These are phyloP conservation scores for Coemansia sp. DNA, from an alignment of 192 early-diverging fungal genomes.

Conservation along the genomic window DNA sequence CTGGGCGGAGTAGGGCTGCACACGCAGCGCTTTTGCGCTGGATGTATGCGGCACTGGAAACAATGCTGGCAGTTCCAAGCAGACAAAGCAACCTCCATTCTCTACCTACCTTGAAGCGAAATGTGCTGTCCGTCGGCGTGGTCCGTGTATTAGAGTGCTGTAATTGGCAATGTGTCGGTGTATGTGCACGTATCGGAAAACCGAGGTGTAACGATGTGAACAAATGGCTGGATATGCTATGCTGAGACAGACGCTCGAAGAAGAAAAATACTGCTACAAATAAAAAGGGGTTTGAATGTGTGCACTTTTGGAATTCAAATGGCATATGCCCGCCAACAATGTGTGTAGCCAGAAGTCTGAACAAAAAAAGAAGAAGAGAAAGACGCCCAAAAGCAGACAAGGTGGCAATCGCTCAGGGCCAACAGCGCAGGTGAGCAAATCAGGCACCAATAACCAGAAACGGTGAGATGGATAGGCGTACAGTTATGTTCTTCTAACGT, in stretches of 20 bases:
- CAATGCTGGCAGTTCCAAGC: too few relatives aligned
- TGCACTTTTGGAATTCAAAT: not conserved
- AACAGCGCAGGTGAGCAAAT: slow-evolving; percentile 1
- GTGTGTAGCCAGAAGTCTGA: not conserved
- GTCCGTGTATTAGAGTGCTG: too few relatives aligned
- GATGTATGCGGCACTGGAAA: too few relatives aligned
- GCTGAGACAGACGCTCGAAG: not conserved
- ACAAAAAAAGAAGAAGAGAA: not conserved
- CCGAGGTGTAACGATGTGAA: too few relatives aligned
- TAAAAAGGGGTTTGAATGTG: slow-evolving; percentile 6
- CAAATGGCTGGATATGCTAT: not conserved
- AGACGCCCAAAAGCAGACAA: not conserved
- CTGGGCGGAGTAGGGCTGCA: too few relatives aligned
- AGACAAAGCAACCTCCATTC: too few relatives aligned
- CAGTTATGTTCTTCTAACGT: slow-evolving; percentile 1
- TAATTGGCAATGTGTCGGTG: too few relatives aligned
- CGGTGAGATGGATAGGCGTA: not conserved
- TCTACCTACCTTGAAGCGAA: too few relatives aligned
- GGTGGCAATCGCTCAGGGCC: slow-evolving; percentile 6
- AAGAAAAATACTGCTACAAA: not conserved
- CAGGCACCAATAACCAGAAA: slow-evolving; percentile 4
- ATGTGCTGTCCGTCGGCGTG: too few relatives aligned
- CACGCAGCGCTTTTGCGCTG: too few relatives aligned
- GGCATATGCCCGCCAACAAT: not conserved
- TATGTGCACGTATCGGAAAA: too few relatives aligned